Evolutionary conservation across 306 rosid species (phyloP).

Genomic region (Lupinus albus): DNA sequence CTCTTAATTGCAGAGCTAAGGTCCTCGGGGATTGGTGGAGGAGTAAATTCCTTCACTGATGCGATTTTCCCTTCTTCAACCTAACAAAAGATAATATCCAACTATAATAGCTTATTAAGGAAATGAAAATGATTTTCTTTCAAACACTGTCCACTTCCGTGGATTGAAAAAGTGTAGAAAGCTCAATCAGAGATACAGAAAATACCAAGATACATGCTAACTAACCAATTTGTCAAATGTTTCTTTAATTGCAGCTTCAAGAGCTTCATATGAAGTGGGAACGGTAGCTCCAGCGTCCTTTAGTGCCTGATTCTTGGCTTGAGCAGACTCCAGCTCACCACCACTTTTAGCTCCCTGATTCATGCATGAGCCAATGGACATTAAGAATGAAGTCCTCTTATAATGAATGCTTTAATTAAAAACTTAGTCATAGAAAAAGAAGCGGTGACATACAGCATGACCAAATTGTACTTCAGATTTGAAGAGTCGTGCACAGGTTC

Average conservation of each 20-base stretch:
- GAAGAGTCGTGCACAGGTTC: slow-evolving; percentile 96
- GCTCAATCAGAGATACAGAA: slow-evolving; percentile 16
- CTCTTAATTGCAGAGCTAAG: slow-evolving; percentile 82
- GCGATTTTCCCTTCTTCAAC: slow-evolving; percentile 70
- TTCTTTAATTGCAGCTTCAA: slow-evolving; percentile 81
- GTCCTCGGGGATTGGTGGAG: slow-evolving; percentile 97
- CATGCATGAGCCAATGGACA: slow-evolving; percentile 29
- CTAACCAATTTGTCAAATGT: slow-evolving; percentile 84
- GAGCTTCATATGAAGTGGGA: slow-evolving; percentile 91
- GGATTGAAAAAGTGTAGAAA: slow-evolving; percentile 17
- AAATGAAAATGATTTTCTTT: slow-evolving; percentile 26
- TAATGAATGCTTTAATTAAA: slow-evolving; percentile 30
- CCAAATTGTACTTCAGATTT: slow-evolving; percentile 99
- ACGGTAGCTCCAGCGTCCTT: slow-evolving; percentile 93
- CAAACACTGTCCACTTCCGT: slow-evolving; percentile 7
- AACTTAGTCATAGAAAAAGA: slow-evolving; percentile 32
- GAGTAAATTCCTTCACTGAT: slow-evolving; percentile 79
- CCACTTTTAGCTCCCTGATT: slow-evolving; percentile 99
- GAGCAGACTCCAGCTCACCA: slow-evolving; percentile 97
- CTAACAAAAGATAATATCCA: slow-evolving; percentile 46
- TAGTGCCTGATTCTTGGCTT: slow-evolving; percentile 94
- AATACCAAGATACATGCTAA: slow-evolving; percentile 40
- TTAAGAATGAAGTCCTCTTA: slow-evolving; percentile 38
- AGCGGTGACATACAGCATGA: slow-evolving; percentile 82
- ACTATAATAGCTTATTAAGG: slow-evolving; percentile 26